A percentile compares a stretch with the other conserved stretches of the same genome.
phyloP scores from a whole-genome alignment of 192 early-diverging fungal species.

The Pilobolus umbonatus region DNA sequence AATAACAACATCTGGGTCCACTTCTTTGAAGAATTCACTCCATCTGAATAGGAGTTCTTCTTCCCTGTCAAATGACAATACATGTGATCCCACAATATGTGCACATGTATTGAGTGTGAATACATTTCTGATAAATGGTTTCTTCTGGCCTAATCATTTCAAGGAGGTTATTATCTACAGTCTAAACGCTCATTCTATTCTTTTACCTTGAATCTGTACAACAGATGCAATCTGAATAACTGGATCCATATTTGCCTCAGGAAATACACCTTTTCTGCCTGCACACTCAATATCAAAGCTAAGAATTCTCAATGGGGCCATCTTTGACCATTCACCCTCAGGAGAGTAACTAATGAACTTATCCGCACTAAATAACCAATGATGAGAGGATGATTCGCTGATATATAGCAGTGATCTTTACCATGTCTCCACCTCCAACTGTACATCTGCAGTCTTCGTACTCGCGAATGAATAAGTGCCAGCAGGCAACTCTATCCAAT shows the following conservation, averaged over 20 bases:
- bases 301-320: conserved; percentile 90
- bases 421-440: conserved; percentile 79
- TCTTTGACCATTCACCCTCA: conserved; percentile 87
- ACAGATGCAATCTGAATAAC: conserved; percentile 98
- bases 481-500: conserved; percentile 87
- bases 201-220: conserved; percentile 78
- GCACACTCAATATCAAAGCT: conserved; percentile 99
- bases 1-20: conserved; percentile 91
- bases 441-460: conserved; percentile 51
- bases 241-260: conserved; percentile 85
- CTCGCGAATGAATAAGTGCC: conserved; percentile 61
- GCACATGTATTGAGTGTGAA: conserved; percentile 90
- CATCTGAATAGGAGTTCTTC: conserved; percentile 73
- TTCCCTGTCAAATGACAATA: conserved; percentile 76
- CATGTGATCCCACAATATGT: conserved; percentile 87
- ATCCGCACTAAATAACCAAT: conserved; percentile 31
- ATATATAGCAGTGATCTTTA: conserved; percentile 23
- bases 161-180: neutral
- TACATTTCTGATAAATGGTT: conserved; percentile 91
- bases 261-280: conserved; percentile 92
- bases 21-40: conserved; percentile 80
- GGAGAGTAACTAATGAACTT: conserved; percentile 81
- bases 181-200: neutral
- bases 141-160: conserved; percentile 56
- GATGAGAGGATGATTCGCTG: no score